A percentile compares a stretch with the other conserved stretches of the same genome.
These are phyloP conservation scores for Termitomyces sp. DNA, from an alignment of 768 basidiomycete species.

Conservation along the genomic window DNA sequence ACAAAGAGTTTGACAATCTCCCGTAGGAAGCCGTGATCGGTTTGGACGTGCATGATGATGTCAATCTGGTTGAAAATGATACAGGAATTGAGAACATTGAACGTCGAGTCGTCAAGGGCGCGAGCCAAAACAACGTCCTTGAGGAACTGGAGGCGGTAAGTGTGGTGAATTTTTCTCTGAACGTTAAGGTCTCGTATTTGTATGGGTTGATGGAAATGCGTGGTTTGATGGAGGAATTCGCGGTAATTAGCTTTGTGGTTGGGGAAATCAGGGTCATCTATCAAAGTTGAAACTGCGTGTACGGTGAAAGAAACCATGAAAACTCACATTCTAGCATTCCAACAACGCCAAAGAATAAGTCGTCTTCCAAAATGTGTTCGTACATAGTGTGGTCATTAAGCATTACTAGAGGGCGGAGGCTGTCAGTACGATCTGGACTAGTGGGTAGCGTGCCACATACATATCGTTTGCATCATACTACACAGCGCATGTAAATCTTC, in stretches of 20 bases:
- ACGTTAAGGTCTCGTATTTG: conserved; percentile 70
- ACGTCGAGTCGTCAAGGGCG: conserved; percentile 91
- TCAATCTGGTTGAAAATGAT: conserved; percentile 99
- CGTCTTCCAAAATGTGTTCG: conserved; percentile 92
- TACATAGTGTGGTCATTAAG: conserved; percentile 93
- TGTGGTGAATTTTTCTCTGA: conserved; percentile 91
- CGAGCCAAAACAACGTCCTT: conserved; percentile 98
- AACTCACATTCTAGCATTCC: conserved; percentile 95
- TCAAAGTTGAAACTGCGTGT: conserved; percentile 7
- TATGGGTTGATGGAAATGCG: conserved; percentile 89
- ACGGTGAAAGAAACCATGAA: conserved; percentile 4
- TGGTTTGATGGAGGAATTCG: conserved; percentile 78
- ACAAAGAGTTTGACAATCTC: conserved; percentile 77
- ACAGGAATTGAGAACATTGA: conserved; percentile 94
- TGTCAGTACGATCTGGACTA: conserved; percentile 2
- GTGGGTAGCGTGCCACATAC: conserved; percentile 36
- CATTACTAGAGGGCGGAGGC: conserved; percentile 53
- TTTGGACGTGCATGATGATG: conserved; percentile 87
- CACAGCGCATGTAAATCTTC: conserved; percentile 89
- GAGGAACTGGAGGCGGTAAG: conserved; percentile 93
- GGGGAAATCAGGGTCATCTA: conserved; percentile 97
- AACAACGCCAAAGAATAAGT: conserved; percentile 86
- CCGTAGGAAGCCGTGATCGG: conserved; percentile 66
- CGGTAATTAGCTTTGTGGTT: conserved; percentile 96
- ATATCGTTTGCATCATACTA: conserved; percentile 89